Base-by-base conservation (phyloP, 805 yeast genomes). In the Pichia sporocuriosa region DNA sequence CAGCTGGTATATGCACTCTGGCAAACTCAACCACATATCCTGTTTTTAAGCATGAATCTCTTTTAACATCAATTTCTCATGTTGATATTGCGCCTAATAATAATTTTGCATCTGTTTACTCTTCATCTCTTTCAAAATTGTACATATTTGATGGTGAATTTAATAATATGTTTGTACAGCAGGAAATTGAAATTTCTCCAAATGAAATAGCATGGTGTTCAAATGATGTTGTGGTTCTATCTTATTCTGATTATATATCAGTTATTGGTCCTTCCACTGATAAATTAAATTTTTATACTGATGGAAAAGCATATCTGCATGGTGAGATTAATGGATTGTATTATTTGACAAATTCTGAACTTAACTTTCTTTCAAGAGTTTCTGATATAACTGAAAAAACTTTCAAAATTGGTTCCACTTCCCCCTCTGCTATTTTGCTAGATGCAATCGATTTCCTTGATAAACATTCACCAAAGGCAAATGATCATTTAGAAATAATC, bases 351-450 rank as follows among this genome's bases (percentile, higher is more conserved):
- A 54, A 63, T 3, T 69, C 68, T 8, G 70, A 72, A 32, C 65
- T 84, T 13, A 81, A 81, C 46, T 75, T 84, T 41, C 56, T 88
- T 9, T 65, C 80, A 7, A 71, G 80, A 47, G 95, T 93, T 0
- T 69, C 76, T 0, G 64, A 65, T 2, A 58, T 66, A 0, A 75
- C 84, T 0, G 69, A 72, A 3, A 77, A 79, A 29, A 70, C 85
- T 6, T 87, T 87, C 59, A 76, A 75, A 53, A 76, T 89, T 36
- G 98, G 97, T 0, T 86, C 96, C 0, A 73, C 85, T 0, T 73
- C 84, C 26, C 84, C 96, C 1, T 72, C 93, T 25, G 86, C 95
- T 2, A 81, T 90, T 20, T 63, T 93, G 26, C 63, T 86, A 8
- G 96, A 89, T 61, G 83, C 96, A 8, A 70, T 79, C 29, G 81